phyloP scores from a whole-genome alignment of 1,284 basidiomycete genomes.

The Ustilago curta region DNA sequence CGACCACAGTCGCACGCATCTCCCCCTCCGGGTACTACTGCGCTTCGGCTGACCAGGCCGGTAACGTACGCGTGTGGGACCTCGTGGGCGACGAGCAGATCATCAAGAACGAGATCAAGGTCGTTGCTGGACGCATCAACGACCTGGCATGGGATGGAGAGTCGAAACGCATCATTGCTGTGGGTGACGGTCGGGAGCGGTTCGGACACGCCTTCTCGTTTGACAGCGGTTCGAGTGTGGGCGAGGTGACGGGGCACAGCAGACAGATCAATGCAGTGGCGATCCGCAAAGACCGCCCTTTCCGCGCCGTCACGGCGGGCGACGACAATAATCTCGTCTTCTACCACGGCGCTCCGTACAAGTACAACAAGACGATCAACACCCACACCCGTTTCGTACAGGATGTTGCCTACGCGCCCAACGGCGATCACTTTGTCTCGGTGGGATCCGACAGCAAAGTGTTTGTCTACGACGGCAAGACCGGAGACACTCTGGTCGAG shows the following conservation, averaged over 20 bases:
- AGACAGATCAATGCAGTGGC: constrained; percentile 93
- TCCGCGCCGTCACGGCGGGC: constrained; percentile 75
- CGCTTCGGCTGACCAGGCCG: constrained; percentile 75
- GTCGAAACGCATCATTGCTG: constrained; percentile 88
- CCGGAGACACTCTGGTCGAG: constrained; percentile 76
- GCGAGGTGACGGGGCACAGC: constrained; percentile 92
- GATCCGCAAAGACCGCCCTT: constrained; percentile 90
- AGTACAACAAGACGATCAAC: constrained; percentile 69
- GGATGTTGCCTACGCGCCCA: constrained; percentile 83
- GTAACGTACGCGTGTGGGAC: constrained; percentile 86
- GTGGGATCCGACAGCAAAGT: constrained; percentile 90
- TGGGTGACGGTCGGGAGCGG: constrained; percentile 94
- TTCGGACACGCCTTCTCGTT: constrained; percentile 70
- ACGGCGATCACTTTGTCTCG: constrained; percentile 77
- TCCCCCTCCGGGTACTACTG: constrained; percentile 95
- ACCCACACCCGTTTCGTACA: constrained; percentile 95
- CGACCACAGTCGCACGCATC: constrained; percentile 87
- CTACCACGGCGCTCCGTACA: constrained; percentile 77
- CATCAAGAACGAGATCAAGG: constrained; percentile 78
- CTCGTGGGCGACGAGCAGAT: constrained; percentile 86
- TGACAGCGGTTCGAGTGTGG: constrained; percentile 81
- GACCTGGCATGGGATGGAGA: constrained; percentile 97
- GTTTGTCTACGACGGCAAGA: constrained; percentile 91
- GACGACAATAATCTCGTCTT: constrained; percentile 87
- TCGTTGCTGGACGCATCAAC: constrained; percentile 85